Evolutionary conservation across 208 protist species (phyloP), one percentile per base, ranked within the genome.

Genomic region (Tritrichomonas foetus): DNA sequence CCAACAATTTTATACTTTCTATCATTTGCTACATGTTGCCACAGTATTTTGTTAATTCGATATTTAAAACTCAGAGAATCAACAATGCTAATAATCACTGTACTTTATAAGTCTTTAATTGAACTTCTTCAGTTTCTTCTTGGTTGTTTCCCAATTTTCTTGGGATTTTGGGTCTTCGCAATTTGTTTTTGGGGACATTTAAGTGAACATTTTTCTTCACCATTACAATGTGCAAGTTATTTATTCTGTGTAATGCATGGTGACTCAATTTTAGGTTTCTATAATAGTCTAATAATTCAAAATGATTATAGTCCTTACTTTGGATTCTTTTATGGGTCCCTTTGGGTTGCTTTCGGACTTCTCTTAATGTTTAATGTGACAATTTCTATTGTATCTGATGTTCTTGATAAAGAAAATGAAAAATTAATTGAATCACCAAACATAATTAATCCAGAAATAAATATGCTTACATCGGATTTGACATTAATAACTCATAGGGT

Each of bases 161-260:
- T 89, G 49, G 36, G 41, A 5, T 84, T 84, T 44, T 44, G 27
- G 33, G 27, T 8, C 3, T 53, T 84, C 20, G 20, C 41, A 1
- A 84, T 47, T 49, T 84, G 74, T n/a, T 47, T 53, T 20, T 84
- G 9, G 3, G 78, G 78, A 20, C 78, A 89, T 57, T 57, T 89
- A 36, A 55, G 20, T 33, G 78, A 89, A 27, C 27, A 53, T 3
- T 89, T 89, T 39, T 41, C 78, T 55, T n/a, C 78, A 39, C 41
- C 78, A 22, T n/a, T 89, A 27, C 78, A 89, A 39, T 1, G 47
- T 2, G 41, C 78, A 2, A 27, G n/a, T 0, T 89, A 47, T 30
- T 49, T 89, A 2, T 89, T 89, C 78, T 89, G 78, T 30, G 47
- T 49, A 57, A 89, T 89, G 78, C 78, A 89, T 30, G 78, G 78